Conservation (phyloP, 495 filamentous ascomycete species). For the Peziza echinospora region DNA sequence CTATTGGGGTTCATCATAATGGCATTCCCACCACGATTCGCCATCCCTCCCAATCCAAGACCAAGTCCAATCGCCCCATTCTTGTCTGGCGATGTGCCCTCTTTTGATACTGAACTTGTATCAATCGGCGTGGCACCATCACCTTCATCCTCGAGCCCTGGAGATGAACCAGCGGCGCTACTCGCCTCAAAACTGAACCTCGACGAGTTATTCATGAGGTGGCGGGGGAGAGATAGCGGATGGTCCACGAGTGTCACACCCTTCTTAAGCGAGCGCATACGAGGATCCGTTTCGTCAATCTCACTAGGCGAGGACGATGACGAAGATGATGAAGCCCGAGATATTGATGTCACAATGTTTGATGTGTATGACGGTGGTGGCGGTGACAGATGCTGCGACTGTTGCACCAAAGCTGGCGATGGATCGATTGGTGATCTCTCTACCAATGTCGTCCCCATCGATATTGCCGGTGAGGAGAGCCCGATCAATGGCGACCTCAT, state of each 20-base stretch:
- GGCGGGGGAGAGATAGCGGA: conserved; percentile 29
- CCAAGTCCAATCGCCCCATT: neutral
- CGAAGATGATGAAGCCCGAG: conserved; percentile 2
- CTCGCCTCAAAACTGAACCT: conserved; percentile 52
- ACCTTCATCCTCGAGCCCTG: conserved; percentile 37
- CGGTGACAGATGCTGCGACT: neutral
- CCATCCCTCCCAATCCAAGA: neutral
- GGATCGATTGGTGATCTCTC: conserved; percentile 2
- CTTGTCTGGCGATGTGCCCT: neutral
- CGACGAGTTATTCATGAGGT: conserved; percentile 43
- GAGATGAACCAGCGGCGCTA: conserved; percentile 17
- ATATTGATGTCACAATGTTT: neutral
- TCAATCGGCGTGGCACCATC: conserved; percentile 16
- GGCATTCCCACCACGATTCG: neutral
- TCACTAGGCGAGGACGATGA: conserved; percentile 17
- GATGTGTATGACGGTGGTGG: too few species aligned
- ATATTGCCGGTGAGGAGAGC: neutral
- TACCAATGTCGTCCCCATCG: conserved; percentile 10
- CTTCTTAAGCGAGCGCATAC: conserved; percentile 14
- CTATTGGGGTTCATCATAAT: neutral
- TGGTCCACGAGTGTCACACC: conserved; percentile 19
- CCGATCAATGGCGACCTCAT: conserved; percentile 21
- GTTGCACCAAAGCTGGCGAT: too few species aligned
- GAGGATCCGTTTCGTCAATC: conserved; percentile 14
- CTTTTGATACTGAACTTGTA: neutral